Evolutionary conservation across 768 basidiomycete genomes (phyloP), one percentile per base, ranked within the genome.

Genomic region (Chalciporus chontae): DNA sequence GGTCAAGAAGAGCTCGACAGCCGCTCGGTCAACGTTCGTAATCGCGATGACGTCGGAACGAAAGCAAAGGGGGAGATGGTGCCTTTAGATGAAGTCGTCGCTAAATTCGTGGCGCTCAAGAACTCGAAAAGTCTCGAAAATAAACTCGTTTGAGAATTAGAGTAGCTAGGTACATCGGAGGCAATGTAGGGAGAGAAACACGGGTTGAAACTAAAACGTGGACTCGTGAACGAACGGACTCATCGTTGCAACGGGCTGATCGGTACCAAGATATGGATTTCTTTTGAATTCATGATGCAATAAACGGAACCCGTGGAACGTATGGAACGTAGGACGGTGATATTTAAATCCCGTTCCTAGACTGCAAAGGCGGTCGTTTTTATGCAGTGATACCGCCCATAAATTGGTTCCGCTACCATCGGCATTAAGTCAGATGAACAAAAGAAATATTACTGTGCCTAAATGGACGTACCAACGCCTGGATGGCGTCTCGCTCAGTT

Each of bases 1-100:
- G 96, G 96, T 24, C 86, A 94, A 62, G 89, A 93, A 56, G 96
- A 99, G 70, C 71, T 91, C 48, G 86, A 92, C 51, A 74, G 77
- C 39, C 79, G 79, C 37, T 90, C 95, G 5, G 96, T 98, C 56
- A 98, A 99, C 63, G 84, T 98, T 15, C 83, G 95, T 51, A 98
- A 97, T 69, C 84, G 96, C 31, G 95, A 98, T 67, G 93, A 97
- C 59, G 80, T 87, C 29, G 92, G 90, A 18, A 86, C 79, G 47
- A 95, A 97, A 69, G 77, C 84, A 3, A 83, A 85, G 67, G 81
- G 82, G 8, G 84, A 90, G 69, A 86, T 84, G 66, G 73, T 84
- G 40, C 75, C 85, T 10, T 69, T 97, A 24, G 87, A 87, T 38
- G 82, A 79, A 23, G 75, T 94, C 14, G 70, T 84, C 8, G 64